Percentiles rank a stretch among this genome's conserved stretches.
These are phyloP conservation scores for Asterophora parasitica DNA, from an alignment of 768 basidiomycete genomes.

Conservation along the genomic window DNA sequence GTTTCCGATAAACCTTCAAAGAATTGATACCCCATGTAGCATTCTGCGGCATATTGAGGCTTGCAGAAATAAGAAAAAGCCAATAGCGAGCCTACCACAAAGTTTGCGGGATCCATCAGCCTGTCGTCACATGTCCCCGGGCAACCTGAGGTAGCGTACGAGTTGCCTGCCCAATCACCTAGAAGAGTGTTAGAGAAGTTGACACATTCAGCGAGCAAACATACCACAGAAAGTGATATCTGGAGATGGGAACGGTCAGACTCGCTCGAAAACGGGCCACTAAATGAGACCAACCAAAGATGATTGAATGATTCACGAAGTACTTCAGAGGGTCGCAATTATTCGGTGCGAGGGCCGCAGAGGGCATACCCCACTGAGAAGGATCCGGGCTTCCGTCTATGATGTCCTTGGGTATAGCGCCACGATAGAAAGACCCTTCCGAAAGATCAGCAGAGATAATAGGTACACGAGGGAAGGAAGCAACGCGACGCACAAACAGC, in stretches of 20 bases:
- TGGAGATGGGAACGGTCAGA: slow-evolving; percentile 22
- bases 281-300: slow-evolving; percentile 55
- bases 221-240: slow-evolving; percentile 82
- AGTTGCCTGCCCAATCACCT: slow-evolving; percentile 86
- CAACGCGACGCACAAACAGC: slow-evolving; percentile 58
- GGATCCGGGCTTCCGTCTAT: slow-evolving; percentile 57
- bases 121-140: slow-evolving; percentile 66
- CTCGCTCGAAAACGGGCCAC: neutral
- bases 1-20: slow-evolving; percentile 69
- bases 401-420: slow-evolving; percentile 68
- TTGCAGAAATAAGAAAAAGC: neutral
- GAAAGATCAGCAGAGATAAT: slow-evolving; percentile 5
- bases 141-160: slow-evolving; percentile 69
- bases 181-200: slow-evolving; percentile 1
- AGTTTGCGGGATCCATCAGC: slow-evolving; percentile 66
- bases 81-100: slow-evolving; percentile 45
- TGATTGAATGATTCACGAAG: slow-evolving; percentile 66
- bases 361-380: slow-evolving; percentile 62
- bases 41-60: slow-evolving; percentile 40
- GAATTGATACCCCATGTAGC: slow-evolving; percentile 79
- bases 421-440: slow-evolving; percentile 79
- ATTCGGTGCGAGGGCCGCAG: slow-evolving; percentile 49
- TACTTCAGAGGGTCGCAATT: slow-evolving; percentile 53
- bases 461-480: neutral
- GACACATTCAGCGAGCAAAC: slow-evolving; percentile 19